Percentiles rank a stretch among this genome's conserved stretches.
Evolutionary conservation across 352 stramenopile genomes (phyloP).

Genomic region (Globisporangium lucens): DNA sequence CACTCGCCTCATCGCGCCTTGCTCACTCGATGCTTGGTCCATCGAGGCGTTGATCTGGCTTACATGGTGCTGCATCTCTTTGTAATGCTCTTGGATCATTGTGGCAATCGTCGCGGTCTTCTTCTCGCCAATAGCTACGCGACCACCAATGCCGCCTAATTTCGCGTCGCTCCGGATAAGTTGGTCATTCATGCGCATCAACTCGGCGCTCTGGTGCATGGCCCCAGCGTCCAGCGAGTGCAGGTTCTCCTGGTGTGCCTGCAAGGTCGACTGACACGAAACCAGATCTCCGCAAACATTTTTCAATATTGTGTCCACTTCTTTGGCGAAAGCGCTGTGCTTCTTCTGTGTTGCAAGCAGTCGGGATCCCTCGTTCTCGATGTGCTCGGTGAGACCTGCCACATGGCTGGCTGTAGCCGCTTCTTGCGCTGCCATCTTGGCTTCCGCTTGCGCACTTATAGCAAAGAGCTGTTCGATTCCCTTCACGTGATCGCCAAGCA

Average conservation of each 20-base stretch:
- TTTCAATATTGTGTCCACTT: slow-evolving; percentile 31
- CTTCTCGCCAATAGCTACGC: slow-evolving; percentile 44
- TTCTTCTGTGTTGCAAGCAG: slow-evolving; percentile 15
- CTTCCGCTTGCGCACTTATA: slow-evolving; percentile 23
- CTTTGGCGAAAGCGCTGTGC: slow-evolving; percentile 25
- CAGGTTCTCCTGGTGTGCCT: slow-evolving; percentile 34
- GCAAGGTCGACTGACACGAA: slow-evolving; percentile 24
- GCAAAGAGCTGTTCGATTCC: slow-evolving; percentile 32
- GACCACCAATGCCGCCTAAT: slow-evolving; percentile 35
- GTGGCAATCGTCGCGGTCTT: slow-evolving; percentile 28
- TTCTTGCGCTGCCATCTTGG: slow-evolving; percentile 28
- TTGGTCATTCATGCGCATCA: slow-evolving; percentile 29
- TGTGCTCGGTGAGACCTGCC: slow-evolving; percentile 19
- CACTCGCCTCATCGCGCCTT: slow-evolving; percentile 34
- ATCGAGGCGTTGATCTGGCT: slow-evolving; percentile 21
- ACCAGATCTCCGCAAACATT: slow-evolving; percentile 28
- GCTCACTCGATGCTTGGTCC: slow-evolving; percentile 37
- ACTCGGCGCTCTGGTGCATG: slow-evolving; percentile 31
- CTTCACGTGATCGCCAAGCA: slow-evolving; percentile 25
- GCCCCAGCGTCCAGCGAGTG: slow-evolving; percentile 24
- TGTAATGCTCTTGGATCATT: slow-evolving; percentile 40
- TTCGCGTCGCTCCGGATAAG: slow-evolving; percentile 28
- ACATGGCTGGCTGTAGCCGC: slow-evolving; percentile 18
- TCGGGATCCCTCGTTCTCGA: slow-evolving; percentile 24
- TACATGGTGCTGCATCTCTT: slow-evolving; percentile 37